Percentiles rank a stretch among this genome's conserved stretches.
phyloP scores from a whole-genome alignment of 2,329 filamentous ascomycete species.

The Fusarium sp. region DNA sequence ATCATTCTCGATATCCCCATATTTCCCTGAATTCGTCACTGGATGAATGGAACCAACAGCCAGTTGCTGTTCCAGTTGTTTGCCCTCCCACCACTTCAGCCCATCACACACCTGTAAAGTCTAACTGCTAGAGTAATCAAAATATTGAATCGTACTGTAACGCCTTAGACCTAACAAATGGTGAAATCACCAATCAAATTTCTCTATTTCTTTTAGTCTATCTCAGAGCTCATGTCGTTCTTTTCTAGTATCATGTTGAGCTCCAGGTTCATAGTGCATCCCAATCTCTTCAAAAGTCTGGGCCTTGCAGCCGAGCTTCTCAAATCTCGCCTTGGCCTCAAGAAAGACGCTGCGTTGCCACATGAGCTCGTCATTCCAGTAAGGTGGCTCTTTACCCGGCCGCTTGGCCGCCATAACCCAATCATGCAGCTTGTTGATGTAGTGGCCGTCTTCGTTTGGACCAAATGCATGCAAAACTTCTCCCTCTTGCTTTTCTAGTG shows the following conservation, averaged over 20 bases:
- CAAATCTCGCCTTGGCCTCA: conserved; percentile 79
- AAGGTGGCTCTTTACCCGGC: conserved; percentile 74
- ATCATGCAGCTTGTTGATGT: conserved; percentile 76
- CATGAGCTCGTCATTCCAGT: conserved; percentile 77
- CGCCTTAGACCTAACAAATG: conserved; percentile 19
- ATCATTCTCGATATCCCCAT: conserved; percentile 34
- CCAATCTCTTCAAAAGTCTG: conserved; percentile 79
- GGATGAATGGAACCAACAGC: neutral
- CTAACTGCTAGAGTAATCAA: conserved; percentile 3
- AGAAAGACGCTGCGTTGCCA: conserved; percentile 79
- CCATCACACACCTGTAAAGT: neutral
- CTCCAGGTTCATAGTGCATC: conserved; percentile 64
- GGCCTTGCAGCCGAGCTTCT: conserved; percentile 72
- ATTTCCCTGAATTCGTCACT: conserved; percentile 25
- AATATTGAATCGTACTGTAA: conserved; percentile 21
- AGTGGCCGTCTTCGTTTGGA: conserved; percentile 67
- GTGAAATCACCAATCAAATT: conserved; percentile 14
- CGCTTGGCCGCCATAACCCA: conserved; percentile 67
- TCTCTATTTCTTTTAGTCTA: neutral
- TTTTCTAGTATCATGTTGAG: conserved; percentile 8
- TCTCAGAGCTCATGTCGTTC: conserved; percentile 11
- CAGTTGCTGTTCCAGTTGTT: neutral
- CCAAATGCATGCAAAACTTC: conserved; percentile 51
- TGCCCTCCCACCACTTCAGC: conserved; percentile 1
- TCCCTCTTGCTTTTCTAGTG: conserved; percentile 68